Percentiles rank a stretch among this genome's conserved stretches.
These are phyloP conservation scores for Scheffersomyces cryptocercus DNA, from an alignment of 1,139 yeast genomes.

Conservation along the genomic window DNA sequence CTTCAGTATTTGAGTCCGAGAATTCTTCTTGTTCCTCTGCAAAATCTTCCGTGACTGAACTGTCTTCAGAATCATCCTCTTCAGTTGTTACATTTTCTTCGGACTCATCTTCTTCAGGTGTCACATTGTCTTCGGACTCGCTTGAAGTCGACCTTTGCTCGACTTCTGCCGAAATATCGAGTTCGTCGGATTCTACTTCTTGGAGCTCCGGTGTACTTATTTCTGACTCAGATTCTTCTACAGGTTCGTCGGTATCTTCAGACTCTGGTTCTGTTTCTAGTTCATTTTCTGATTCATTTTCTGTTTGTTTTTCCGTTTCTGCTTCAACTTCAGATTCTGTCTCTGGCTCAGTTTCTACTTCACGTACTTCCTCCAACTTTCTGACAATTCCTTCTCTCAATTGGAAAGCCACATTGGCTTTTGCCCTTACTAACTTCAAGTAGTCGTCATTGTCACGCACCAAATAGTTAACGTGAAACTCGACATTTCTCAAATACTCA, in stretches of 20 bases:
- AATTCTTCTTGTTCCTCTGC: no score
- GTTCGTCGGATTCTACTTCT: no score
- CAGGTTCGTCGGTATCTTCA: background rate
- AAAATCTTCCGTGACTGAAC: no score
- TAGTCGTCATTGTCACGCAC: conserved; percentile 72
- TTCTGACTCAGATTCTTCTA: background rate
- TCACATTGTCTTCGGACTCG: no score
- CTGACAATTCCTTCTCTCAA: conserved; percentile 51
- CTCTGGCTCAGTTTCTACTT: background rate
- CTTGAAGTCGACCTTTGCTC: no score
- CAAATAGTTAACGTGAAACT: conserved; percentile 59
- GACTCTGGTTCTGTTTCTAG: no score
- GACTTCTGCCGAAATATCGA: no score
- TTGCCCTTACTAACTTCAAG: conserved; percentile 70
- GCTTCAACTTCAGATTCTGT: background rate
- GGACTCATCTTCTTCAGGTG: no score
- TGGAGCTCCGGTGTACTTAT: background rate
- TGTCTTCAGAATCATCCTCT: no score
- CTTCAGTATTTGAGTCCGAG: background rate
- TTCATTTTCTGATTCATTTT: background rate
- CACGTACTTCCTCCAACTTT: conserved; percentile 1
- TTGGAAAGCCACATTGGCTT: conserved; percentile 81
- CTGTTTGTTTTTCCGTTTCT: background rate
- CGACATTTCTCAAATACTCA: conserved; percentile 55
- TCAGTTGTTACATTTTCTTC: no score